These are phyloP conservation scores for Kregervanrija fluxuum DNA, from an alignment of 805 yeast species.

Conservation along the genomic window DNA sequence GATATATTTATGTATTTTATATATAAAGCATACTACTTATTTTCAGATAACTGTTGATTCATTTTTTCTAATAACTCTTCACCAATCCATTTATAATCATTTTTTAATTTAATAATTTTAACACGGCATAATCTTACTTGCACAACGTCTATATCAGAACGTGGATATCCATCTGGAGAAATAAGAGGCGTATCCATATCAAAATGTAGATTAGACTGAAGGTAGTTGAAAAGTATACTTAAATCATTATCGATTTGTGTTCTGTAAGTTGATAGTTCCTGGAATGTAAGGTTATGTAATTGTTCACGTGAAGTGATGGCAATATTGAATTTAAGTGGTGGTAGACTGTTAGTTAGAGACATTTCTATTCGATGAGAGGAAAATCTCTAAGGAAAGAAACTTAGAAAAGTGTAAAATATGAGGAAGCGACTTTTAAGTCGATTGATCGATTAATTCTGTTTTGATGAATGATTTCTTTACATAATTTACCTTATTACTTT, in stretches of 20 bases:
- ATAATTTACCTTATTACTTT: too few species aligned
- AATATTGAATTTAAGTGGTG: slow-evolving; percentile 1
- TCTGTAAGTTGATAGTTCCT: not conserved
- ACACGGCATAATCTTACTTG: slow-evolving; percentile 55
- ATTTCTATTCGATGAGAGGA: not conserved
- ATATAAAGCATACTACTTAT: not conserved
- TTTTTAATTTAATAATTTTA: slow-evolving; percentile 57
- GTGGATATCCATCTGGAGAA: slow-evolving; percentile 75
- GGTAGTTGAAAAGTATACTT: slow-evolving; percentile 32
- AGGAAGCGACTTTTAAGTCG: too few species aligned
- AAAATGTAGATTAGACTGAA: slow-evolving; percentile 23
- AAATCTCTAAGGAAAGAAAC: too few species aligned
- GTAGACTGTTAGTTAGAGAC: slow-evolving; percentile 3
- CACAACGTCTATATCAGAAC: slow-evolving; percentile 76
- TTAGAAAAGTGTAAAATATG: too few species aligned
- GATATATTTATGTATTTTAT: not conserved
- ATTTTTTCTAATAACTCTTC: slow-evolving; percentile 39
- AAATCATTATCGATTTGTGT: slow-evolving; percentile 35
- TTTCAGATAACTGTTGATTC: slow-evolving; percentile 26
- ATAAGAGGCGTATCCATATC: slow-evolving; percentile 62
- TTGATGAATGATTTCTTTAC: too few species aligned
- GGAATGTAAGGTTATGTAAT: slow-evolving; percentile 2
- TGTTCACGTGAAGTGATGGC: slow-evolving; percentile 2
- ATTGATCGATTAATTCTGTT: too few species aligned
- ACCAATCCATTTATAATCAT: slow-evolving; percentile 54